Evolutionary conservation across 441 rosid species (phyloP).

Genomic region (Manihot esculenta): DNA sequence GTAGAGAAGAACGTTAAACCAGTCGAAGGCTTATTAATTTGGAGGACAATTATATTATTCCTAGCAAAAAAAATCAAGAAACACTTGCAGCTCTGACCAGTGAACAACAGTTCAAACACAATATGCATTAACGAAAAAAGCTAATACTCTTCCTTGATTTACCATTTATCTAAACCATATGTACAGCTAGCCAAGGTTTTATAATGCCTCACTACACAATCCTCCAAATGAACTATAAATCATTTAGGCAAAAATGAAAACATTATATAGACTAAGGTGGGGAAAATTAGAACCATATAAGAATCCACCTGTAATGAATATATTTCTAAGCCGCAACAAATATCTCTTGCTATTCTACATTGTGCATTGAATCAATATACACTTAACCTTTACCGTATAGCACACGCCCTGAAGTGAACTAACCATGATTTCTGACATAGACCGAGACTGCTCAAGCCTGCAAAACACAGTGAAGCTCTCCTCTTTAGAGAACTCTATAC

Average conservation of each 20-base stretch:
- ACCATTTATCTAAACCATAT: slow-evolving; percentile 9
- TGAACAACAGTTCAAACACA: too few relatives aligned
- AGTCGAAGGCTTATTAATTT: too few relatives aligned
- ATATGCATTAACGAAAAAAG: not conserved
- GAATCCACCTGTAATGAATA: slow-evolving; percentile 26
- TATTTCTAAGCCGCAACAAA: slow-evolving; percentile 19
- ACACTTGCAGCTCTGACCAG: too few relatives aligned
- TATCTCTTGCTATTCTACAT: slow-evolving; percentile 35
- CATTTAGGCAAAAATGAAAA: too few relatives aligned
- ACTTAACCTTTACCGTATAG: slow-evolving; percentile 24
- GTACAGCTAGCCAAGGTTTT: slow-evolving; percentile 2
- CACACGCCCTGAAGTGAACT: slow-evolving; percentile 12
- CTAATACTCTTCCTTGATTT: not conserved
- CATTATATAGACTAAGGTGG: not conserved
- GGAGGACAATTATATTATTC: too few relatives aligned
- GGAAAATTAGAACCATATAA: slow-evolving; percentile 22
- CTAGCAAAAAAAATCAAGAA: too few relatives aligned
- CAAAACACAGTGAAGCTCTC: slow-evolving; percentile 16
- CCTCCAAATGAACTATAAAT: slow-evolving; percentile 21
- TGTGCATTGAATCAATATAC: slow-evolving; percentile 36
- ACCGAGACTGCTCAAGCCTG: slow-evolving; percentile 30
- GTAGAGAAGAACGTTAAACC: too few relatives aligned
- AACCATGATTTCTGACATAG: slow-evolving; percentile 17
- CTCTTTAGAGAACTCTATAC: not conserved
- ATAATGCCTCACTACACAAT: not conserved